A percentile compares a stretch with the other conserved stretches of the same genome.
Conservation (phyloP, 345 rosid species). For the Bruguiera parviflora region DNA sequence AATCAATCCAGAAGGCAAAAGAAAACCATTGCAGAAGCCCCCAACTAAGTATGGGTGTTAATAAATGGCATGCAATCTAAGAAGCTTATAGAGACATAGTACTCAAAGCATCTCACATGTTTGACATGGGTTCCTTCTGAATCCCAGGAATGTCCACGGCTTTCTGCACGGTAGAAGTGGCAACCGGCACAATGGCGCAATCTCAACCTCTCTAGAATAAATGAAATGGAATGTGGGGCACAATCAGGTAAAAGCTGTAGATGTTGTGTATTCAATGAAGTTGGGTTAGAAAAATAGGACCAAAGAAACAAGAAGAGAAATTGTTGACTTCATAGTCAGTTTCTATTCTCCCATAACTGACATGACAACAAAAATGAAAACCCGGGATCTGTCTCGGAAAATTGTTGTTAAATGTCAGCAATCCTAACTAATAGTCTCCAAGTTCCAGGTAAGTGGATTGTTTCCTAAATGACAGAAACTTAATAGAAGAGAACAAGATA, state of each 20-base stretch:
- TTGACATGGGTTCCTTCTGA: slow-evolving; percentile 64
- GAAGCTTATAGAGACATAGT: background rate
- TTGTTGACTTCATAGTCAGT: background rate
- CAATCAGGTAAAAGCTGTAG: slow-evolving; percentile 91
- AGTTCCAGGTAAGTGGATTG: no score
- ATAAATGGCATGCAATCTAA: background rate
- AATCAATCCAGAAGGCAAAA: background rate
- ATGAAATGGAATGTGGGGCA: slow-evolving; percentile 77
- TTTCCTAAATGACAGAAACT: no score
- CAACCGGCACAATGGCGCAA: slow-evolving; percentile 76
- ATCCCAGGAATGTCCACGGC: slow-evolving; percentile 75
- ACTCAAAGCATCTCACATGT: slow-evolving; percentile 39
- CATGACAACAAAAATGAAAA: background rate
- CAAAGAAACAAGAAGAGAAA: no score
- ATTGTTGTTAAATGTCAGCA: no score
- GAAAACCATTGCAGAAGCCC: background rate
- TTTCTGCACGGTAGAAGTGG: slow-evolving; percentile 85
- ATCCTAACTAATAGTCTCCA: no score
- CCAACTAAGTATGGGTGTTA: background rate
- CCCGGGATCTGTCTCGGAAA: background rate
- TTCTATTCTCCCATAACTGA: background rate
- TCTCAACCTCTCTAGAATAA: slow-evolving; percentile 66
- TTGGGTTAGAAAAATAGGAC: background rate
- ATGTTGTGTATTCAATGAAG: background rate
- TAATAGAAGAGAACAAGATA: no score